These are phyloP conservation scores for Agrostemma githago DNA, from an alignment of 148 eudicot species.

Conservation along the genomic window DNA sequence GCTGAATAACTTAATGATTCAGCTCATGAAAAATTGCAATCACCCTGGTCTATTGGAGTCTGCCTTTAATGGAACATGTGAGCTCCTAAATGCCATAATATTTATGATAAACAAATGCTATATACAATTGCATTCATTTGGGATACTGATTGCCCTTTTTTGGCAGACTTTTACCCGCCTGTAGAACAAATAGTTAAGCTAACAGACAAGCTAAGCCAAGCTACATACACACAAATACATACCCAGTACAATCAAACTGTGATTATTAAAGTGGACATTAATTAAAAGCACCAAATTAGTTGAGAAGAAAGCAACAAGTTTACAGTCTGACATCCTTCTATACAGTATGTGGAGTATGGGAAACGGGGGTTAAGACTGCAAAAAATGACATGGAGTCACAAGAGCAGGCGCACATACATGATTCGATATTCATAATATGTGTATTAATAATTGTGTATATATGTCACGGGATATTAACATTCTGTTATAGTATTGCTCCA, in stretches of 20 bases:
- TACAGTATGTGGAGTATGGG: too few species aligned
- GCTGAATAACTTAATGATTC: conserved; percentile 81
- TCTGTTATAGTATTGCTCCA: too few species aligned
- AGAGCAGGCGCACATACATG: too few species aligned
- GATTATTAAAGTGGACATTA: background rate
- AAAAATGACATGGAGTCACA: too few species aligned
- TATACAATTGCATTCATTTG: background rate
- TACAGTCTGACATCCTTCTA: too few species aligned
- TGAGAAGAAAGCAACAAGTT: background rate
- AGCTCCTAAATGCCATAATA: conserved; percentile 22
- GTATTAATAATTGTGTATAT: too few species aligned
- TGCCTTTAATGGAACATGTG: conserved; percentile 74
- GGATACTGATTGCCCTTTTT: conserved; percentile 4
- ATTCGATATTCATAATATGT: too few species aligned
- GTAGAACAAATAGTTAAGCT: conserved; percentile 68
- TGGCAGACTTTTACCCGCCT: conserved; percentile 73
- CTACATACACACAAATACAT: too few species aligned
- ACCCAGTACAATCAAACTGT: background rate
- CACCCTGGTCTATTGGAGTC: conserved; percentile 95
- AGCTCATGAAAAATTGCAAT: conserved; percentile 92
- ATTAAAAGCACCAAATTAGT: background rate
- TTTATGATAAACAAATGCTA: background rate
- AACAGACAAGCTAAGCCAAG: background rate
- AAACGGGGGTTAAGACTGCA: too few species aligned
- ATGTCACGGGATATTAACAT: too few species aligned